Evolutionary conservation across 2,329 filamentous ascomycete species (phyloP), one percentile per base, ranked within the genome.

Genomic region (Sporothrix sp.): DNA sequence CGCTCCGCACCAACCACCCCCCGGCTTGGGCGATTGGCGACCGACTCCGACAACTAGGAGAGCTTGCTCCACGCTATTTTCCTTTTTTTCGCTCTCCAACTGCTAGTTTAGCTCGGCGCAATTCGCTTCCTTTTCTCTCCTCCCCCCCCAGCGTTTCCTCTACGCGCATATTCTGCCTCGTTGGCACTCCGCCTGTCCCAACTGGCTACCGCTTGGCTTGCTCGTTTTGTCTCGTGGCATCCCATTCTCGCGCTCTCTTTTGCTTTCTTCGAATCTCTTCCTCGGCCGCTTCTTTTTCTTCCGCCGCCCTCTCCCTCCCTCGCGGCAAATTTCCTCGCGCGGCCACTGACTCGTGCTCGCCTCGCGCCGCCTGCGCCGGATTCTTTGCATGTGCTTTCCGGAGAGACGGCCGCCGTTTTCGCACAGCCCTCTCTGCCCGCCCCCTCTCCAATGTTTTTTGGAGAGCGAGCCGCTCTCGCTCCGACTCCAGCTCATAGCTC

Each of bases 1-100:
- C n/a, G n/a, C n/a, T n/a, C n/a, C 32, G 14, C 14, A n/a, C 33
- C 33, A 36, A 37, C 28, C 30, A 45, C 13, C 23, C 50, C 50
- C 50, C 50, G 44, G 50, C 43, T 52, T 48, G 42, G 30, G 28
- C 37, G 50, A 52, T 48, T 37, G 46, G 20, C 28, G 39, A 38
- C 40, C 13, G 32, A n/a, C n/a, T n/a, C n/a, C 23, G 14, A 43
- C 16, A 11, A 42, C 25, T 37, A 18, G 20, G 27, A 13, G 28
- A 44, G 18, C 27, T 33, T 33, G 44, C 50, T 43, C 50, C 50
- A 52, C 50, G 43, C 37, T 28, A 14, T 46, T 51, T 39, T 35
- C 20, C 21, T 28, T 25, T 23, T 35, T 33, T 30, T 16, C 35
- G 18, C 46, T 40, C 46, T 28, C 45, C 46, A 48, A 48, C 33